phyloP scores from a whole-genome alignment of 106 monocot species.

The Triglochin maritima region DNA sequence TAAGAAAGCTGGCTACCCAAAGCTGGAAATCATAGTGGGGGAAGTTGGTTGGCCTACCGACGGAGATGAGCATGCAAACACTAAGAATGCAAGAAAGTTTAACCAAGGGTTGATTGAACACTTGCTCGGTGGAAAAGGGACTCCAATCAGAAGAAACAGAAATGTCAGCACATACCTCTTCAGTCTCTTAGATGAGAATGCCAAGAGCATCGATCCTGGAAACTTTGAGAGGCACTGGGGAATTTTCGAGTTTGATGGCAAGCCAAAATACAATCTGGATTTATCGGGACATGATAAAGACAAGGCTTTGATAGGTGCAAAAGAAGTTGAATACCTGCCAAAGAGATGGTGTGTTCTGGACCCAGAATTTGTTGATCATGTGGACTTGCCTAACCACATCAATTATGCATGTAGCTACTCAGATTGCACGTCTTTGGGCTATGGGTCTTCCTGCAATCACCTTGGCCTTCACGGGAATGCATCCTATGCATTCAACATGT shows the following conservation, averaged over 20 bases:
- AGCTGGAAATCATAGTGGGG: constrained; percentile 12
- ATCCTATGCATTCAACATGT: constrained; percentile 33
- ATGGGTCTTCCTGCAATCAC: constrained; percentile 20
- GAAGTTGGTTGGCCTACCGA: constrained; percentile 22
- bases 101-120: constrained; percentile 5
- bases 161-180: constrained; percentile 9
- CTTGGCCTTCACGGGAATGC: constrained; percentile 19
- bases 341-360: constrained; percentile 15
- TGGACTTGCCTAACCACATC: constrained; percentile 8
- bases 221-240: constrained; percentile 22
- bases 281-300: constrained; percentile 5
- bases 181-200: constrained; percentile 13
- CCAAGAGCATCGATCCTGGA: constrained; percentile 11
- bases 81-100: constrained; percentile 1
- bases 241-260: constrained; percentile 14
- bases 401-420: constrained; percentile 13
- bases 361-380: background rate
- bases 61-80: constrained; percentile 4
- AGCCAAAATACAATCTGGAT: constrained; percentile 15
- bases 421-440: constrained; percentile 23
- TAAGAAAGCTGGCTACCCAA: background rate
- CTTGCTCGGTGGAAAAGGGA: constrained; percentile 3
- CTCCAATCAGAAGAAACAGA: background rate
- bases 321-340: constrained; percentile 7
- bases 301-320: background rate